Conservation (phyloP, 257 asterid species). For the Ilex aquifolium region DNA sequence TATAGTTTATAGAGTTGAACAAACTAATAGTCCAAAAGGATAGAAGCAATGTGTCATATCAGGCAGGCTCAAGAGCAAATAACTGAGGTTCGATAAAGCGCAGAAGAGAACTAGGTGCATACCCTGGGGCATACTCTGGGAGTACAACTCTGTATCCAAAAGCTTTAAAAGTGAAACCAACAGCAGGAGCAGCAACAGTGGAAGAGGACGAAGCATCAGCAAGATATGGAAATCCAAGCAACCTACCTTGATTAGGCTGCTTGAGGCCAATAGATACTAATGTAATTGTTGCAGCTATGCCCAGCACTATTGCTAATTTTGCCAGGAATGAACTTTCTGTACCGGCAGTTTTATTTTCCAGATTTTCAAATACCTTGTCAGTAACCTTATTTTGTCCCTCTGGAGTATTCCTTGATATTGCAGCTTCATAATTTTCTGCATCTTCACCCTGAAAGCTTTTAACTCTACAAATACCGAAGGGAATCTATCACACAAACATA, state of each 20-base stretch:
- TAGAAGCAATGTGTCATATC: conserved; percentile 3
- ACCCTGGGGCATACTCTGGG: conserved; percentile 85
- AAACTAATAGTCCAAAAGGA: neutral
- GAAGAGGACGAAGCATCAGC: conserved; percentile 40
- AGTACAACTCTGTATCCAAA: conserved; percentile 70
- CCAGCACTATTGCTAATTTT: conserved; percentile 54
- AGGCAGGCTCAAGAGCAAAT: conserved; percentile 2
- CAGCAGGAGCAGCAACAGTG: conserved; percentile 29
- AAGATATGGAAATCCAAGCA: conserved; percentile 42
- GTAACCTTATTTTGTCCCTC: conserved; percentile 25
- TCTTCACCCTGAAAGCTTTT: conserved; percentile 33
- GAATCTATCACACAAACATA: neutral
- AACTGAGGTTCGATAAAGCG: neutral
- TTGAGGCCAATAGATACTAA: conserved; percentile 40
- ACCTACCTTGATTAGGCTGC: conserved; percentile 42
- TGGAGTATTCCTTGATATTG: conserved; percentile 20
- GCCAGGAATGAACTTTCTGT: conserved; percentile 45
- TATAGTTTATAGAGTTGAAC: neutral
- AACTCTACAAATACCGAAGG: conserved; percentile 27
- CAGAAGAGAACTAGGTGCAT: conserved; percentile 8
- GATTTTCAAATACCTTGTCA: conserved; percentile 22
- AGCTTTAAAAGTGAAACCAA: conserved; percentile 58
- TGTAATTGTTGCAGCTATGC: conserved; percentile 62
- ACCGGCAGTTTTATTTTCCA: conserved; percentile 22
- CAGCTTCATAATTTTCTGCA: conserved; percentile 27